Evolutionary conservation across 139 green algal species (phyloP), one percentile per base, ranked within the genome.

Genomic region (Mychonastes homosphaera): DNA sequence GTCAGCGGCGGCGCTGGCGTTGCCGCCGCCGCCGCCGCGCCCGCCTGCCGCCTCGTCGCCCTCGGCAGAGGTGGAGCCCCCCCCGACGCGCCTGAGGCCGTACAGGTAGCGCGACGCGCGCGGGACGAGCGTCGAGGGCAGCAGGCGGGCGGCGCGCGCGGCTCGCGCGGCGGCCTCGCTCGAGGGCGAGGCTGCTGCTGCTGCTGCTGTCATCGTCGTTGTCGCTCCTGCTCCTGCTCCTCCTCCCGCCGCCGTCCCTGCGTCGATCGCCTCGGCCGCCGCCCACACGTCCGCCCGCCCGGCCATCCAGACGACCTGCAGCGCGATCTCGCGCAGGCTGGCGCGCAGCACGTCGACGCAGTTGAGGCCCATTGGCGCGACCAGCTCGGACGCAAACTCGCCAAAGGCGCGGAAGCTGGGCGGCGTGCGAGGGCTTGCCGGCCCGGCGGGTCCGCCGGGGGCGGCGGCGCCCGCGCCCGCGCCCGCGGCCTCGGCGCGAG

Each of bases 301-400:
- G 2, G 69, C 56, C 46, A 61, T 64, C 29, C 62, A 44, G 6
- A 76, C 44, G 9, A 71, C 56, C 44, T 64, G 51, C 15, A 29
- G 41, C 3, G 50, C 28, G 18, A 43, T 60, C 18, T 28, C 38
- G 29, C 38, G 49, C 30, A 29, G 40, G 28, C 29, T 34, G 28
- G 4, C 29, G 12, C 46, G 28, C 40, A 62, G 58, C 53, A 65
- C 56, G 23, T 47, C 51, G 19, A 76, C 63, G 2, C 50, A 29
- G 18, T 69, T 24, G 24, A 76, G 71, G 19, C 62, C 60, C 5
- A 72, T 24, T 36, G 36, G 43, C 18, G 33, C n/a, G 26, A 52
- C 16, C 16, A 73, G 15, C 15, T 53, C 53, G 16, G 77, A 65
- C 62, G 73, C 74, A 41, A 65, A 69, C 7, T 58, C 53, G 13